A percentile compares a stretch with the other conserved stretches of the same genome.
phyloP scores from a whole-genome alignment of 257 asterid species.

The Cordia subcordata region DNA sequence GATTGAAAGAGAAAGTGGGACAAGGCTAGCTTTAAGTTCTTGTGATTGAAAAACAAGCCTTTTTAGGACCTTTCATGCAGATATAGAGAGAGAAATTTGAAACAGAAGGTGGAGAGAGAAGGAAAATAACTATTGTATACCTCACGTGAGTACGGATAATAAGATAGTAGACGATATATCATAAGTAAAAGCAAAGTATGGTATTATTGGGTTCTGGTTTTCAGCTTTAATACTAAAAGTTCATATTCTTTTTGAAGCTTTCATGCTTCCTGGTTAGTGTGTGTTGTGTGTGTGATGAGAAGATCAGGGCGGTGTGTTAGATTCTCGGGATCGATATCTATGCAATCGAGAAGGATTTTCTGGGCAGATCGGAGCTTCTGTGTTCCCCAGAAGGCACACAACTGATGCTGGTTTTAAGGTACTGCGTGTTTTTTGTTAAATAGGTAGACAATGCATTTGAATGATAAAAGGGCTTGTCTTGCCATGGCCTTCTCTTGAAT shows the following conservation, averaged over 20 bases:
- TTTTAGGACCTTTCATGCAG: constrained; percentile 34
- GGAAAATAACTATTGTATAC: constrained; percentile 17
- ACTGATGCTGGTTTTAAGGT: constrained; percentile 39
- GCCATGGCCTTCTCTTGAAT: no score
- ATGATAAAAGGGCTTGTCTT: no score
- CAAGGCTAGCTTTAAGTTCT: constrained; percentile 4
- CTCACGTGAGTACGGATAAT: constrained; percentile 78
- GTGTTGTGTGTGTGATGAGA: constrained; percentile 8
- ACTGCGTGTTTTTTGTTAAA: constrained; percentile 27
- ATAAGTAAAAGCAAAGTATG: constrained; percentile 39
- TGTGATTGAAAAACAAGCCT: constrained; percentile 18
- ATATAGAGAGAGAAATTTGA: constrained; percentile 23
- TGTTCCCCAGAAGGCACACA: constrained; percentile 42
- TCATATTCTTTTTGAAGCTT: constrained; percentile 22
- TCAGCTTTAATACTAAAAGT: not conserved
- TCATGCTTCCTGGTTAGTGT: constrained; percentile 6
- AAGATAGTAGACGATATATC: constrained; percentile 37
- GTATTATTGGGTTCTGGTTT: constrained; percentile 47
- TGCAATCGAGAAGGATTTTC: constrained; percentile 27
- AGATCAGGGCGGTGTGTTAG: constrained; percentile 17
- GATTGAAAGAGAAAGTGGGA: constrained; percentile 29
- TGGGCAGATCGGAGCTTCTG: constrained; percentile 39
- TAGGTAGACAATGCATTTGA: constrained; percentile 4
- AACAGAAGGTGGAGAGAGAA: constrained; percentile 17
- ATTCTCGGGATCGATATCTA: constrained; percentile 51